A percentile compares a stretch with the other conserved stretches of the same genome.
Evolutionary conservation across 2,329 filamentous ascomycete species (phyloP).

Genomic region (Neopestalotiopsis clavispora): DNA sequence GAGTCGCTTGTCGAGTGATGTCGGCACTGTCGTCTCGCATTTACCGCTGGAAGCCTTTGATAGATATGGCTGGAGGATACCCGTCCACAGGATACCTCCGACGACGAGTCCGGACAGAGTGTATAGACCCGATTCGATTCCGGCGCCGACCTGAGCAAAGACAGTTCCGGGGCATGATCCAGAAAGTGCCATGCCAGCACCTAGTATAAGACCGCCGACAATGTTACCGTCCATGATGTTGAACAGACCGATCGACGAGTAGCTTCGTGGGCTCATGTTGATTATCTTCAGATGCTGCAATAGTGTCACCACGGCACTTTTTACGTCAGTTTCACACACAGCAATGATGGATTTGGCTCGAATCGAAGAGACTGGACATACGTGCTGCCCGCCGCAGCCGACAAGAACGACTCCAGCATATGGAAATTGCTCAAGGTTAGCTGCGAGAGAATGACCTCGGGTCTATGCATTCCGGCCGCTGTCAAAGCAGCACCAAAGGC

Average conservation of each 20-base stretch:
- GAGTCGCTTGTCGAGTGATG: slow-evolving; percentile 45
- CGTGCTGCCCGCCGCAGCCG: slow-evolving; percentile 66
- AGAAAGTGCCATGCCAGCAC: slow-evolving; percentile 69
- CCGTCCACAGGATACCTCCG: slow-evolving; percentile 60
- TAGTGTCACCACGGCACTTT: slow-evolving; percentile 32
- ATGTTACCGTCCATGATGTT: slow-evolving; percentile 67
- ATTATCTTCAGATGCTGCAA: slow-evolving; percentile 49
- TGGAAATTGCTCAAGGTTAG: slow-evolving; percentile 66
- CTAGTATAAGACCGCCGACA: slow-evolving; percentile 65
- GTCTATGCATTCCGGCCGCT: slow-evolving; percentile 64
- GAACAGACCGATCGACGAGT: slow-evolving; percentile 58
- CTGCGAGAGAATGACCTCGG: slow-evolving; percentile 64
- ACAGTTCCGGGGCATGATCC: slow-evolving; percentile 71
- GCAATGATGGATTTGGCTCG: slow-evolving; percentile 42
- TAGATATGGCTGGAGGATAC: slow-evolving; percentile 42
- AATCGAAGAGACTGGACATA: slow-evolving; percentile 43
- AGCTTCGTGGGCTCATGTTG: slow-evolving; percentile 51
- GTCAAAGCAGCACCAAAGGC: slow-evolving; percentile 67
- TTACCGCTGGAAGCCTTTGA: slow-evolving; percentile 31
- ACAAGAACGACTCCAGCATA: slow-evolving; percentile 69
- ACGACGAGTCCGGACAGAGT: slow-evolving; percentile 58
- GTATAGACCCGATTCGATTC: slow-evolving; percentile 55
- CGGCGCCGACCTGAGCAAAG: slow-evolving; percentile 62
- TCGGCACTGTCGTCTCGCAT: slow-evolving; percentile 20
- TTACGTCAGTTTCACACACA: neutral